These are phyloP conservation scores for Fusarium sp. DNA, from an alignment of 2,329 filamentous ascomycete species.

Conservation along the genomic window DNA sequence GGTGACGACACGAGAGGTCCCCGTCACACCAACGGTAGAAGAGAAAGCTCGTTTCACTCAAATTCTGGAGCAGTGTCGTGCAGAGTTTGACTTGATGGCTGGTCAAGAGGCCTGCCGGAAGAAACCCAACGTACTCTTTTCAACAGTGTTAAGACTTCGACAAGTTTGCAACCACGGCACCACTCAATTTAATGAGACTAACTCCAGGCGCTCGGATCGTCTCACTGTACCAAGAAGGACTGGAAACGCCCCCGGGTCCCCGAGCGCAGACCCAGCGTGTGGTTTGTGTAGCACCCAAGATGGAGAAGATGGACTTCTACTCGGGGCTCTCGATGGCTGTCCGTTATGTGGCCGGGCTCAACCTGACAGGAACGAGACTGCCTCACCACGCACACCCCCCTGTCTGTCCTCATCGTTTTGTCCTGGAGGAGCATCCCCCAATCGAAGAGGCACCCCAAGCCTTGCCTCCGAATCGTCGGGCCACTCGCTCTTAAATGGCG, in stretches of 20 bases:
- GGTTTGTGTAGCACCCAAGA: no score
- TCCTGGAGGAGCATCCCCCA: no score
- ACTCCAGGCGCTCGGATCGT: no score
- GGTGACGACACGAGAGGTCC: fast-evolving
- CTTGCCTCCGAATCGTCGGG: no score
- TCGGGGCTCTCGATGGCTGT: background rate
- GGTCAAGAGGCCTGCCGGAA: background rate
- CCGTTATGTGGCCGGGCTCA: background rate
- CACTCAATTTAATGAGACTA: no score
- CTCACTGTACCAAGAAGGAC: background rate
- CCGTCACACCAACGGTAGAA: fast-evolving
- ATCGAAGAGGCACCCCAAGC: no score
- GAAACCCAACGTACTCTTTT: background rate
- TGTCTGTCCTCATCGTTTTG: no score
- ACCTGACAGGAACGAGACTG: no score
- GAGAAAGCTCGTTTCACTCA: fast-evolving
- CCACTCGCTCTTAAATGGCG: no score
- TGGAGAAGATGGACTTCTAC: no score
- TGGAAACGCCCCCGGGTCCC: no score
- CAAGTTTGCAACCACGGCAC: conserved; percentile 13
- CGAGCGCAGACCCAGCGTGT: background rate
- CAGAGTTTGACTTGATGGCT: conserved; percentile 1
- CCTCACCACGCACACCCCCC: no score
- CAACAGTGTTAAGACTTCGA: conserved; percentile 3
- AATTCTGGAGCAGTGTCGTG: background rate